phyloP scores from a whole-genome alignment of 768 basidiomycete species.

The Leucocoprinus leucothites region DNA sequence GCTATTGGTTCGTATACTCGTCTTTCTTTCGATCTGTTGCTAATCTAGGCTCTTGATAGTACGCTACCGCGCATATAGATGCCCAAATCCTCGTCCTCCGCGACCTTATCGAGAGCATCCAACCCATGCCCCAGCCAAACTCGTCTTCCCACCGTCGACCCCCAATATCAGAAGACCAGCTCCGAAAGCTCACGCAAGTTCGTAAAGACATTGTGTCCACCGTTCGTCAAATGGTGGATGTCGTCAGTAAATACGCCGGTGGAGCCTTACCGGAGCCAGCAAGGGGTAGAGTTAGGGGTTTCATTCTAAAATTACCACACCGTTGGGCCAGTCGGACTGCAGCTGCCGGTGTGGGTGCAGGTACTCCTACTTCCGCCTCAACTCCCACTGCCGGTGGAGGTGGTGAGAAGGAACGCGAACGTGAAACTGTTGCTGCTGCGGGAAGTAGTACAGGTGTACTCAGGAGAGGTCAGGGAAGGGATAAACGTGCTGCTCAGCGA shows the following conservation, averaged over 20 bases:
- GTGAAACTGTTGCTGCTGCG: conserved; percentile 32
- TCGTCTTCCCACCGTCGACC: conserved; percentile 25
- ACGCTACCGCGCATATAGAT: conserved; percentile 84
- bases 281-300: conserved; percentile 64
- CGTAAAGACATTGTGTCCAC: conserved; percentile 86
- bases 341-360: conserved; percentile 15
- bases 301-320: conserved; percentile 77
- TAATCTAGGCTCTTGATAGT: conserved; percentile 60
- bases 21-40: neutral
- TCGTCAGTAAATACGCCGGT: conserved; percentile 83
- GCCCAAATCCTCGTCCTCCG: conserved; percentile 82
- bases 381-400: neutral
- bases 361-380: neutral
- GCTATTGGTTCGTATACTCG: conserved; percentile 63
- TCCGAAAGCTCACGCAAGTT: conserved; percentile 69
- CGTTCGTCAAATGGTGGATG: conserved; percentile 84
- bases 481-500: conserved; percentile 29
- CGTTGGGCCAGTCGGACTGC: conserved; percentile 63
- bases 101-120: conserved; percentile 75
- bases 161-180: conserved; percentile 42
- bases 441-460: conserved; percentile 28
- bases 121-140: conserved; percentile 39
- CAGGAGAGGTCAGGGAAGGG: conserved; percentile 23
- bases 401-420: conserved; percentile 17
- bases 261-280: conserved; percentile 86